Base-by-base conservation (phyloP, 176 grass and related monocot species). In the Neostapfia colusana region DNA sequence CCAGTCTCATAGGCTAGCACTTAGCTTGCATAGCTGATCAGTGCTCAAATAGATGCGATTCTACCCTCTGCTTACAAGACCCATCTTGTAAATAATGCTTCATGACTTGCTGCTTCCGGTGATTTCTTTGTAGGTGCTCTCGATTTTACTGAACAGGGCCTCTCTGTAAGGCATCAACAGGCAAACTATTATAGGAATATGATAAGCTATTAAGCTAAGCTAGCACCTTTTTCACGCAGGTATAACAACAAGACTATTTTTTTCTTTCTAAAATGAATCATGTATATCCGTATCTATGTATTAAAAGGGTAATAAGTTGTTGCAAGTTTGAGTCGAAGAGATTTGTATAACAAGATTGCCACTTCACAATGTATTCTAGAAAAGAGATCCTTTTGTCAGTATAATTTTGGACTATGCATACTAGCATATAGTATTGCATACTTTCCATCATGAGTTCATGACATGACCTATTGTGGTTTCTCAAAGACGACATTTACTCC, bases 71-170 rank as follows among this genome's bases (percentile, higher is more conserved):
- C 24, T 63, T 59, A 37, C 14, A 68, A 21, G 34, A 31, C 31
- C 3, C 31, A 31, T 31, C 17, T 41, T 74, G 51, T 31, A 34
- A 60, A 79, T 75, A 14, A 25, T 77, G 37, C 51, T 21, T 23
- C 35, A 73, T 77, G 76, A 84, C 78, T 65, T 77, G 82, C 78
- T 80, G 67, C 58, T 83, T 36, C 91, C 82, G 9, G 83, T 83
- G 57, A 93, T 88, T 63, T 90, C 79, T 5, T 70, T 69, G 65
- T 85, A 93, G 24, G 82, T 85, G 54, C 42, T 50, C 78, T 90
- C 87, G 23, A 93, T 82, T 58, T 90, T 93, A 28, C 34, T 53
- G 57, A 93, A 18, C 65, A 93, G 64, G 65, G 84, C 85, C 76
- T 93, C 87, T 74, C 87, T 90, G 85, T 10, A 77, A 72, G 35